Evolutionary conservation across 306 rosid genomes (phyloP).

Genomic region (Medicago ruthenica): DNA sequence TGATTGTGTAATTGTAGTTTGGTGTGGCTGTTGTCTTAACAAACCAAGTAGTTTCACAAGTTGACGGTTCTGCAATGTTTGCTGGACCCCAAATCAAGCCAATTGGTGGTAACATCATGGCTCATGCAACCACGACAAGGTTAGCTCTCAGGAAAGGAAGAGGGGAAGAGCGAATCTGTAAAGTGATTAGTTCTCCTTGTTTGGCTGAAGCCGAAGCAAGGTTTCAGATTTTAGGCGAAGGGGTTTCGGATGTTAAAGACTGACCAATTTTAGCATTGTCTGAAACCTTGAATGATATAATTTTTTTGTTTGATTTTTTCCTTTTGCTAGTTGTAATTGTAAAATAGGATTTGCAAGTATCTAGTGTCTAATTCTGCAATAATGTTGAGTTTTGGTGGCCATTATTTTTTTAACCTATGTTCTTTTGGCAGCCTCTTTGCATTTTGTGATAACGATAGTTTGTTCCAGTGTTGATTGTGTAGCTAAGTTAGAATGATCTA

Average conservation of each 20-base stretch:
- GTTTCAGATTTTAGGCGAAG: constrained; percentile 82
- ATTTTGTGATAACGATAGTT: constrained; percentile 14
- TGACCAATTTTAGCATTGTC: constrained; percentile 41
- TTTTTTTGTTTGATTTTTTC: background rate
- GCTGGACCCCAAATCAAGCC: constrained; percentile 96
- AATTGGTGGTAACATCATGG: constrained; percentile 98
- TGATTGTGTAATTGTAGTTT: constrained; percentile 58
- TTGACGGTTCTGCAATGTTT: constrained; percentile 95
- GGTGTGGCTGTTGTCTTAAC: constrained; percentile 96
- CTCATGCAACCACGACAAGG: constrained; percentile 98
- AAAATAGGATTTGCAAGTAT: constrained; percentile 30
- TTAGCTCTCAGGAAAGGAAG: constrained; percentile 93
- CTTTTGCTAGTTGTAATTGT: constrained; percentile 31
- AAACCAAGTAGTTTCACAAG: constrained; percentile 99
- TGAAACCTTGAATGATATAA: background rate
- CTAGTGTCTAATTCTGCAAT: constrained; percentile 34
- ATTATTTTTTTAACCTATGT: background rate
- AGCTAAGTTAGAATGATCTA: background rate
- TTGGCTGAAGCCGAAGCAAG: constrained; percentile 96
- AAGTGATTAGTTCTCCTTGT: constrained; percentile 97
- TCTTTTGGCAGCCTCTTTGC: background rate
- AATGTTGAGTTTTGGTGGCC: constrained; percentile 10
- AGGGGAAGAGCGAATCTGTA: constrained; percentile 93
- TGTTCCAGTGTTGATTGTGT: background rate
- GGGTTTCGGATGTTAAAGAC: constrained; percentile 91